Percentiles rank a stretch among this genome's conserved stretches.
These are phyloP conservation scores for Magnaporthiopsis poae DNA, from an alignment of 2,329 filamentous ascomycete species.

Conservation along the genomic window DNA sequence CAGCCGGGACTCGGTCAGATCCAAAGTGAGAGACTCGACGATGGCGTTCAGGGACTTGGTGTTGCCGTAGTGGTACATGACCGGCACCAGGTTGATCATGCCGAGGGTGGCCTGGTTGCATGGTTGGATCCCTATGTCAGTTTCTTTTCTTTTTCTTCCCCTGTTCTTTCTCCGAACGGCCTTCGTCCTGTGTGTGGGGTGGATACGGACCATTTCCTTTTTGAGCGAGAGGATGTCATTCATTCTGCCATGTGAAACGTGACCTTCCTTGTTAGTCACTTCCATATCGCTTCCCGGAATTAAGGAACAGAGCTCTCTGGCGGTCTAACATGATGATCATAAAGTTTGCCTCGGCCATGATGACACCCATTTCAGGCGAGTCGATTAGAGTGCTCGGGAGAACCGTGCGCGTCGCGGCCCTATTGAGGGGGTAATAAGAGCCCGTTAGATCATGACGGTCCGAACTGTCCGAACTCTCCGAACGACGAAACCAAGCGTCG, in stretches of 20 bases:
- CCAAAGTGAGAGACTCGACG: not conserved
- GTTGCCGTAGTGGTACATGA: slow-evolving; percentile 12
- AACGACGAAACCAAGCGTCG: not conserved
- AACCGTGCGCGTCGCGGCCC: slow-evolving; percentile 10
- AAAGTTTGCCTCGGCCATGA: slow-evolving; percentile 14
- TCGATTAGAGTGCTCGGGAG: slow-evolving; percentile 14
- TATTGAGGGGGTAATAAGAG: not conserved
- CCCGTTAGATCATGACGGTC: not conserved
- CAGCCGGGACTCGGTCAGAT: not conserved
- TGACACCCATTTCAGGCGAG: slow-evolving; percentile 13
- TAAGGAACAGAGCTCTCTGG: not conserved
- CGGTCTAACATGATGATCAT: slow-evolving; percentile 15
- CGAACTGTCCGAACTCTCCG: too few species aligned
- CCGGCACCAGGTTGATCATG: slow-evolving; percentile 14
- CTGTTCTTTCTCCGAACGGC: not conserved
- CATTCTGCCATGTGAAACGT: slow-evolving; percentile 7
- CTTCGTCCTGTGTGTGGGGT: too few species aligned
- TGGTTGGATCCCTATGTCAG: not conserved
- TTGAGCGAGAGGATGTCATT: slow-evolving; percentile 17
- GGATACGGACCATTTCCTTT: slow-evolving; percentile 14
- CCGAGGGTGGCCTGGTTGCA: slow-evolving; percentile 13
- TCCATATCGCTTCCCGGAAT: not conserved
- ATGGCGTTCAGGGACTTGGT: slow-evolving; percentile 4
- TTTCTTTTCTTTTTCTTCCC: too few species aligned
- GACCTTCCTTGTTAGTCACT: not conserved